phyloP scores from a whole-genome alignment of 2,329 filamentous ascomycete species.

The Botrytis medusae region DNA sequence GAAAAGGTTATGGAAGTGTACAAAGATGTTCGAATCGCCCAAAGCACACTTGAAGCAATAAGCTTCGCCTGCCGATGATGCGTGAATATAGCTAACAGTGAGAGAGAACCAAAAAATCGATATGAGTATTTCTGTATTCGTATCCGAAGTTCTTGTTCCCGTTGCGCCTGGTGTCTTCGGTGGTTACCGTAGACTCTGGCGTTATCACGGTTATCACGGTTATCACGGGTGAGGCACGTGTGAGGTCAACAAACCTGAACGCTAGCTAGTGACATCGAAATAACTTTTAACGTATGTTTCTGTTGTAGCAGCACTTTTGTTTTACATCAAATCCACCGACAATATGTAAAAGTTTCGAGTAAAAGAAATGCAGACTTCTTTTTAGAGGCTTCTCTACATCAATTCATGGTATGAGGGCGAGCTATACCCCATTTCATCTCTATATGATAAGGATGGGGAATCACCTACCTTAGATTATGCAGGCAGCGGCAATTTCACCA shows the following conservation, averaged over 20 bases:
- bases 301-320: background rate
- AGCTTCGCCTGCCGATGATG: conserved; percentile 43
- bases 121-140: background rate
- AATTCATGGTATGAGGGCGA: no score
- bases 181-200: background rate
- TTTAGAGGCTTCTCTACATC: background rate
- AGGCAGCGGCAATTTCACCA: background rate
- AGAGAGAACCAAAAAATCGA: background rate
- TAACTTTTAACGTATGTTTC: background rate
- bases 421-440: background rate
- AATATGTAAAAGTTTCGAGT: background rate
- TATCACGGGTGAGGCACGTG: no score
- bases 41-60: conserved; percentile 35
- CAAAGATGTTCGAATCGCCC: background rate
- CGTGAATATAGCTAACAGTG: background rate
- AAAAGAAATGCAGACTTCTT: background rate
- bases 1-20: background rate
- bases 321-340: background rate
- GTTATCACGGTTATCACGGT: no score
- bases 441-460: background rate
- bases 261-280: background rate
- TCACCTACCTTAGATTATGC: background rate
- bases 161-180: background rate
- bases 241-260: background rate
- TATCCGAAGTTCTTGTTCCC: background rate